A percentile compares a stretch with the other conserved stretches of the same genome.
Conservation (phyloP, 148 eudicot species). For the Nyssa sinensis region DNA sequence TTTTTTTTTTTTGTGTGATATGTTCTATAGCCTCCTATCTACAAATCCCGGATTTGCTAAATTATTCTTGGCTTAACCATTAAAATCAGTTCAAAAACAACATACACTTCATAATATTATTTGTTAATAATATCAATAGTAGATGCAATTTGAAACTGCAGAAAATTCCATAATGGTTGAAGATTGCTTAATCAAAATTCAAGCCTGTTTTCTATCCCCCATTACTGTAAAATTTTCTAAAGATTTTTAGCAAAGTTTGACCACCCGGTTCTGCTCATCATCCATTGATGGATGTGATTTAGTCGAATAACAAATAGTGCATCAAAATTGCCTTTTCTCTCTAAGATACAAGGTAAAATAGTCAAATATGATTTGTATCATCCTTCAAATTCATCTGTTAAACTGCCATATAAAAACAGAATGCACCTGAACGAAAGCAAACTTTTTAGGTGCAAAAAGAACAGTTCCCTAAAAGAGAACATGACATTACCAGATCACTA, state of each 20-base stretch:
- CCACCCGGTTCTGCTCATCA: background rate
- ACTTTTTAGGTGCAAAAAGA: background rate
- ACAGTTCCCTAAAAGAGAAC: slow-evolving; percentile 1
- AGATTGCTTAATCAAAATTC: no score
- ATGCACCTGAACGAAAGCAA: slow-evolving; percentile 5
- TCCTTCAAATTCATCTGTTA: background rate
- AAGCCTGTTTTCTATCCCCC: no score
- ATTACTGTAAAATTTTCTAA: no score
- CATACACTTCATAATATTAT: no score
- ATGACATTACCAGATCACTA: slow-evolving; percentile 78
- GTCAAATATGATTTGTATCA: background rate
- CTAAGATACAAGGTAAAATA: background rate
- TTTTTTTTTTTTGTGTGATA: no score
- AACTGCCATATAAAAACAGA: background rate
- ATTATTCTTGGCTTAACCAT: no score
- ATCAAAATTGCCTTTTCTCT: background rate
- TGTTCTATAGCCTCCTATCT: no score
- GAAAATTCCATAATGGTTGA: no score
- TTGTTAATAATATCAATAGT: no score
- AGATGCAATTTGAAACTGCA: no score
- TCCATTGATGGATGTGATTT: background rate
- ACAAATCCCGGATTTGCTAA: no score
- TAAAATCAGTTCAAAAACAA: no score
- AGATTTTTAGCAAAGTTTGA: background rate
- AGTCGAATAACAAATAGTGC: background rate